Evolutionary conservation across 2,329 filamentous ascomycete genomes (phyloP).

Genomic region (Neopestalotiopsis rosae): DNA sequence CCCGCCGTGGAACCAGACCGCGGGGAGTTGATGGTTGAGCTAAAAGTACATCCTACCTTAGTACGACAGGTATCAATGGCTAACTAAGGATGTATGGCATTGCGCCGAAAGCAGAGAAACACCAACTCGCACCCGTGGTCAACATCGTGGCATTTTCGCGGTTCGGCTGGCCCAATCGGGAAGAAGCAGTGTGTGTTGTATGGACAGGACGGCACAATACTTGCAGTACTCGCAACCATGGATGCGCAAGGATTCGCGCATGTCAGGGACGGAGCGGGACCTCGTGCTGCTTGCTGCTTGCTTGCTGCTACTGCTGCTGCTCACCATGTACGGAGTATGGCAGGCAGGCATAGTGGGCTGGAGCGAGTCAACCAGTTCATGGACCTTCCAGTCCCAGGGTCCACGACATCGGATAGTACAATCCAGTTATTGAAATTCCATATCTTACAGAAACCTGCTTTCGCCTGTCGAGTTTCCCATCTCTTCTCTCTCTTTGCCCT

Average conservation of each 20-base stretch:
- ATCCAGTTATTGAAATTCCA: conserved; percentile 12
- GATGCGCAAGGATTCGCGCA: background rate
- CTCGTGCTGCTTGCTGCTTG: background rate
- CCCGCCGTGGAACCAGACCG: conserved; percentile 4
- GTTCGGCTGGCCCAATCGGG: conserved; percentile 1
- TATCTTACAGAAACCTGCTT: conserved; percentile 14
- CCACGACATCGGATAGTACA: conserved; percentile 13
- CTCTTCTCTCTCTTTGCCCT: background rate
- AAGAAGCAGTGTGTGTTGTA: background rate
- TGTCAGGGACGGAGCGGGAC: background rate
- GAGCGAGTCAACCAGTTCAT: conserved; percentile 4
- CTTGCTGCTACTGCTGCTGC: background rate
- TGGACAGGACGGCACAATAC: background rate
- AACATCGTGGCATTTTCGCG: background rate
- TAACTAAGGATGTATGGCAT: background rate
- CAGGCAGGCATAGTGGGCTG: conserved; percentile 4
- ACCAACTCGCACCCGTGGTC: background rate
- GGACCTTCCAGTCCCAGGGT: background rate
- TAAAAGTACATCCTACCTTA: background rate
- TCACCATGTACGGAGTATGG: background rate
- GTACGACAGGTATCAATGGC: background rate
- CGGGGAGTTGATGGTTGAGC: background rate
- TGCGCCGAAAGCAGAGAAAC: background rate
- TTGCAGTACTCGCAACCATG: background rate
- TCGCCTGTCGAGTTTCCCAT: background rate